These are phyloP conservation scores for Rhododendron molle DNA, from an alignment of 148 eudicot species.

Conservation along the genomic window DNA sequence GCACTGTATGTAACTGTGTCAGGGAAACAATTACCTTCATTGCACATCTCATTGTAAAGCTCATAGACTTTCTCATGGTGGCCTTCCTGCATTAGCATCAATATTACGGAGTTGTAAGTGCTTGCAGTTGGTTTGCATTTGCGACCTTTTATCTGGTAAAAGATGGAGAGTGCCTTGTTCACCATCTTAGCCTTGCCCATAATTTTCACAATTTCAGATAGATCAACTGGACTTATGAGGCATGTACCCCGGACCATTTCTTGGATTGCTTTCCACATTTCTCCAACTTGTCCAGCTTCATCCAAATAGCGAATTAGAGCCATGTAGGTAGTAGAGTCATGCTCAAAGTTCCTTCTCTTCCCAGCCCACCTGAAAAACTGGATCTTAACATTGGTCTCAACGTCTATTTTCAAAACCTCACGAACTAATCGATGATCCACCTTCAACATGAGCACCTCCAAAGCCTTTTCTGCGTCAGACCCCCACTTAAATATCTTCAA, in stretches of 20 bases:
- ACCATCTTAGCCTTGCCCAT: conserved; percentile 89
- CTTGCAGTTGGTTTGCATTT: conserved; percentile 75
- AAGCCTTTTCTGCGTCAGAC: conserved; percentile 93
- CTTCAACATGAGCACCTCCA: conserved; percentile 80
- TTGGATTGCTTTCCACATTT: conserved; percentile 81
- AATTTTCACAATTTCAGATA: conserved; percentile 67
- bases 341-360: conserved; percentile 82
- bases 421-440: conserved; percentile 90
- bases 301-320: conserved; percentile 68
- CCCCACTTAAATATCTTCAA: conserved; percentile 98
- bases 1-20: conserved; percentile 84
- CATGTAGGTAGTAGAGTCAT: conserved; percentile 71
- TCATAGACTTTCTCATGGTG: conserved; percentile 88
- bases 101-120: conserved; percentile 77
- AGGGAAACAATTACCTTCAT: conserved; percentile 76
- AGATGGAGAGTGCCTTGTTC: conserved; percentile 71
- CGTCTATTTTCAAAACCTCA: conserved; percentile 80
- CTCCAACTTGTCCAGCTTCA: conserved; percentile 66
- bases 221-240: conserved; percentile 57
- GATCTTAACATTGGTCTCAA: conserved; percentile 67
- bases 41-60: conserved; percentile 89
- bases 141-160: conserved; percentile 73
- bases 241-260: conserved; percentile 66
- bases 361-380: conserved; percentile 95
- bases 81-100: conserved; percentile 87